phyloP scores from a whole-genome alignment of 1,139 yeast species.

The Protomyces inundatus region DNA sequence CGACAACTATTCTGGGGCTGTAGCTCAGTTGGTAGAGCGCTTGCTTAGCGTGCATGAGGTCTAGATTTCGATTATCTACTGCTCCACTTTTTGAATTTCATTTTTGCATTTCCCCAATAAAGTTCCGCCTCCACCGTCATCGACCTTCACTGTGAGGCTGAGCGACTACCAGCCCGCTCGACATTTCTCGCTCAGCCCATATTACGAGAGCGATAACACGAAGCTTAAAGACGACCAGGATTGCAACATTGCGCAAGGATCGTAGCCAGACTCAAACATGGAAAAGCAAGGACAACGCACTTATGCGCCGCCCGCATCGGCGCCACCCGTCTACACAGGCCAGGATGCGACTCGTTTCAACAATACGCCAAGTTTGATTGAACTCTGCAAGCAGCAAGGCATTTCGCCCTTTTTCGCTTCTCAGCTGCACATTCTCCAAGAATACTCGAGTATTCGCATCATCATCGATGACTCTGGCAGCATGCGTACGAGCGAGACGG shows the following conservation, averaged over 20 bases:
- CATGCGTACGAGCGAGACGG: slow-evolving; percentile 23
- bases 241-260: no score
- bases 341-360: slow-evolving; percentile 17
- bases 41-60: slow-evolving; percentile 28
- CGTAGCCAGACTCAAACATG: background rate
- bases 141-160: background rate
- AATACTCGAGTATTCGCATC: slow-evolving; percentile 12
- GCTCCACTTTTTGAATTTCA: slow-evolving; percentile 17
- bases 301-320: background rate
- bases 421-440: slow-evolving; percentile 17
- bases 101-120: background rate
- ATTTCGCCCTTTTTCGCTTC: slow-evolving; percentile 24
- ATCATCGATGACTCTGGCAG: slow-evolving; percentile 23
- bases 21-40: slow-evolving; percentile 28
- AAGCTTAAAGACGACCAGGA: no score
- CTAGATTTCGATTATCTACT: slow-evolving; percentile 25
- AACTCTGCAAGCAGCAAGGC: slow-evolving; percentile 8
- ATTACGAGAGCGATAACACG: no score
- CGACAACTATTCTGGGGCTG: slow-evolving; percentile 23
- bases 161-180: background rate
- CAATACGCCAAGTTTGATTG: slow-evolving; percentile 9
- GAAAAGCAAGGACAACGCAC: background rate
- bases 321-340: slow-evolving; percentile 18
- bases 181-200: no score
- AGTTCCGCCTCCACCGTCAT: background rate